Evolutionary conservation across 179 eudicot species (phyloP), one percentile per base, ranked within the genome.

Genomic region (Beta macrorhiza): DNA sequence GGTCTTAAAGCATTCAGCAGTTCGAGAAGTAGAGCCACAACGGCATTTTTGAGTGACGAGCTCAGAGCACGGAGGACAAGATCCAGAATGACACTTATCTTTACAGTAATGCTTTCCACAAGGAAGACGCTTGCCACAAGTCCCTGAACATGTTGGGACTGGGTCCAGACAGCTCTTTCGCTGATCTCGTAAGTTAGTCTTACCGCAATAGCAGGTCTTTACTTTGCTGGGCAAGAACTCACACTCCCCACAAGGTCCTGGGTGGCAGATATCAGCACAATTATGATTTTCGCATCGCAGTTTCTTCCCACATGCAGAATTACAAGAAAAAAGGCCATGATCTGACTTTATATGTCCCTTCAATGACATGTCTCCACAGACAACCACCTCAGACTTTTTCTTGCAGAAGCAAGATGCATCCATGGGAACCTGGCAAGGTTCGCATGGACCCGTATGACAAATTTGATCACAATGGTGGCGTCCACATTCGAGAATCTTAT

Each of bases 161-260:
- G 97, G 92, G 81, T 92, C 99, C 82, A 94, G 80, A 85, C 98
- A 96, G 77, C 92, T 94, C 61, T 65, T 72, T 15, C 97, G 83
- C 76, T 85, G 88, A 82, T 86, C 90, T 75, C 68, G 69, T 76
- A 94, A 74, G 61, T 79, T 42, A n/a, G 97, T 90, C 83, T 92
- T 96, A 55, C 99, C 99, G 85, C 99, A 96, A 84, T 86, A 86
- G 87, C 99, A 96, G 5, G 92, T 81, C 84, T 86, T 92, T 17
- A 92, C 83, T 81, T 79, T 90, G 78, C 90, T 87, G 52, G 99
- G 99, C 82, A 92, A 80, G 57, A 91, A 63, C 11, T 87, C 92
- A 81, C 99, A 96, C 82, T 92, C 98, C 63, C 92, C 96, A 84
- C 99, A 96, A 19, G 96, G 89, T 37, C 99, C 98, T 9, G 97